Evolutionary conservation across 2,329 filamentous ascomycete species (phyloP).

Genomic region (Stromatinia cepivora): DNA sequence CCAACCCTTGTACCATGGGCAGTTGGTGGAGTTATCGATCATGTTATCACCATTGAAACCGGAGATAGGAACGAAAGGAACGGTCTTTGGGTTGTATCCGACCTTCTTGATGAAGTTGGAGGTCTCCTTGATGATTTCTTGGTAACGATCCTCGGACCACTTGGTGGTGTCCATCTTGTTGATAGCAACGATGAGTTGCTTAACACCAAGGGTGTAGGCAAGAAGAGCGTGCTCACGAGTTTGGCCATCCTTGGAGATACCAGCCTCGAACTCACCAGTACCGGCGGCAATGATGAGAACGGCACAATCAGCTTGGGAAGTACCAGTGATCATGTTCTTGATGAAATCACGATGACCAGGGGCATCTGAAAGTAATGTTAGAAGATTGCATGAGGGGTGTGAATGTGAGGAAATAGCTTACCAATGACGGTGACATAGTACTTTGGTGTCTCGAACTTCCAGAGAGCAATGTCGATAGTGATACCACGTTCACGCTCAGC

Average conservation of each 20-base stretch:
- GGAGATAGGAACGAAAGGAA: conserved; percentile 99
- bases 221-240: conserved; percentile 99
- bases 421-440: conserved; percentile 98
- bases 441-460: conserved; percentile 99
- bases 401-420: conserved; percentile 48
- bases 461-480: conserved; percentile 99
- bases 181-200: conserved; percentile 99
- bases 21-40: conserved; percentile 85
- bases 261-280: conserved; percentile 99
- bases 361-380: conserved; percentile 62
- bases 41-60: conserved; percentile 99
- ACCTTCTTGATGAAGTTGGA: conserved; percentile 99
- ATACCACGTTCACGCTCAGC: conserved; percentile 99
- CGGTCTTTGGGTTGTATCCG: conserved; percentile 99
- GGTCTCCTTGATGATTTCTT: conserved; percentile 99
- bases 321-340: conserved; percentile 99
- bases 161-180: conserved; percentile 99
- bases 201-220: conserved; percentile 99
- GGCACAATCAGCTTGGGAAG: conserved; percentile 99
- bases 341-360: conserved; percentile 99
- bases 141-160: conserved; percentile 94
- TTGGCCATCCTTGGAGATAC: conserved; percentile 99
- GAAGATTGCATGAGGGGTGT: neutral
- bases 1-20: conserved; percentile 99
- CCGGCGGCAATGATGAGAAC: conserved; percentile 99